Base-by-base conservation (phyloP, 1,139 yeast species). In the Candida sp. region DNA sequence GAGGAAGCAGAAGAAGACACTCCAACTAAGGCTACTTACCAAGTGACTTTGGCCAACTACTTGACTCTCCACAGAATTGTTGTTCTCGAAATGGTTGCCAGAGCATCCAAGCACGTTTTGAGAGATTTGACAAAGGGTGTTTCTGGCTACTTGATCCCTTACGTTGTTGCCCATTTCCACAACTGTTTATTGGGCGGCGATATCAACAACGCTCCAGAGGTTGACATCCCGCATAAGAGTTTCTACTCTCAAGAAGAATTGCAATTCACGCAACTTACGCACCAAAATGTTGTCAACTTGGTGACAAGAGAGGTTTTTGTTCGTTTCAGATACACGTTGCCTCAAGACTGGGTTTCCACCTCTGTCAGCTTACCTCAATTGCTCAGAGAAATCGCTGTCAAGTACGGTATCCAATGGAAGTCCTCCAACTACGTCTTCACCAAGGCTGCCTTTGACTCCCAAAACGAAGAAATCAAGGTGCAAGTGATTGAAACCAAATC, bases 401-500 rank as follows among this genome's bases (percentile, higher is more conserved):
- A 89, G 69, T 83, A 86, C 59, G 99, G 99, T 71, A 83, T 94
- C 52, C 99, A 94, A 73, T 88, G 97, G 90, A 73, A 75, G 58
- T 68, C 82, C n/a, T 77, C 73, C 55, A 68, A 74, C 22, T 86
- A 82, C 64, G 72, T 68, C 11, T 84, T 84, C 64, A 76, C 83
- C 40, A 65, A 66, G 49, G 82, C 76, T 47, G 71, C 70, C 28
- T 77, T 80, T 54, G 83, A 78, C 45, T 60, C 61, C 6, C 72
- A 66, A 39, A 58, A 61, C 42, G 58, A 55, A 5, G 48, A 54
- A 42, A 51, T 65, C 30, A 58, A 61, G 17, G 22, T 30, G n/a
- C 61, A 55, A 42, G 59, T 48, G 5, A 41, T 58, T 25, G 62
- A 59, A 40, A 46, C 59, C 32, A 54, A 54, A 38, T 31, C 57